Evolutionary conservation across 208 protist genomes (phyloP).

Genomic region (Wallacemonas sp.): DNA sequence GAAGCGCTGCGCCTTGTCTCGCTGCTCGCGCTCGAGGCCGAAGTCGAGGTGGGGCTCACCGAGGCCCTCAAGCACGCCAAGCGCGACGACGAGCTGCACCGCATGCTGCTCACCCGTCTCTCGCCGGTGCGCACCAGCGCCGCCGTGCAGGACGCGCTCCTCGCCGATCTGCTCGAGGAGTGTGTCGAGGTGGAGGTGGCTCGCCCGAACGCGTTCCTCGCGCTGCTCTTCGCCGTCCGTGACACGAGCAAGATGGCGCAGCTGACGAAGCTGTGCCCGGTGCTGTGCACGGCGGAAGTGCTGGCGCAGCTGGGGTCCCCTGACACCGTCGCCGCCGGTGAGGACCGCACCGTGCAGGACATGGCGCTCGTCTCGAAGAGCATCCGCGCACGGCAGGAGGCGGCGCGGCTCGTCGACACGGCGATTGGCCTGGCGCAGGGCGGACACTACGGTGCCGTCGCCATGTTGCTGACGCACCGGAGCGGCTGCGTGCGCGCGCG

Average conservation of each 20-base stretch:
- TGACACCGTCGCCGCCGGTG: slow-evolving; percentile 1
- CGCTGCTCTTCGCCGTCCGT: slow-evolving; percentile 48
- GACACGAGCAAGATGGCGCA: slow-evolving; percentile 14
- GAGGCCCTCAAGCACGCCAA: slow-evolving; percentile 57
- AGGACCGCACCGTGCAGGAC: slow-evolving; percentile 23
- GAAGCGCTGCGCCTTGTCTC: slow-evolving; percentile 66
- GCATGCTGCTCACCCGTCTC: slow-evolving; percentile 70
- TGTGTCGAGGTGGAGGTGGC: slow-evolving; percentile 79
- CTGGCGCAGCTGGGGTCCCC: slow-evolving; percentile 43
- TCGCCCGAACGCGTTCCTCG: slow-evolving; percentile 85
- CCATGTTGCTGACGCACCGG: slow-evolving; percentile 72
- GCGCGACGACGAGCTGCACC: slow-evolving; percentile 56
- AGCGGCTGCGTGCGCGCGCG: slow-evolving; percentile 52
- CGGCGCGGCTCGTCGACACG: slow-evolving; percentile 48
- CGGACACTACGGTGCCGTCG: slow-evolving; percentile 50
- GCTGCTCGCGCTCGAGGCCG: slow-evolving; percentile 41
- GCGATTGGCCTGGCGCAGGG: slow-evolving; percentile 57
- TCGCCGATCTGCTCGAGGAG: slow-evolving; percentile 51
- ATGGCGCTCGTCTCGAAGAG: slow-evolving; percentile 14
- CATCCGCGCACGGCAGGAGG: slow-evolving; percentile 30
- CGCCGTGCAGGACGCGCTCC: slow-evolving; percentile 35
- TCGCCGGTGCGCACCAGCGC: slow-evolving; percentile 36
- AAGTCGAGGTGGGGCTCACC: slow-evolving; percentile 53
- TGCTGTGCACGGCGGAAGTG: slow-evolving; percentile 64
- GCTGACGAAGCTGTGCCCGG: slow-evolving; percentile 23